A percentile compares a stretch with the other conserved stretches of the same genome.
These are phyloP conservation scores for Saccharomycopsis sp. DNA, from an alignment of 805 yeast species.

Conservation along the genomic window DNA sequence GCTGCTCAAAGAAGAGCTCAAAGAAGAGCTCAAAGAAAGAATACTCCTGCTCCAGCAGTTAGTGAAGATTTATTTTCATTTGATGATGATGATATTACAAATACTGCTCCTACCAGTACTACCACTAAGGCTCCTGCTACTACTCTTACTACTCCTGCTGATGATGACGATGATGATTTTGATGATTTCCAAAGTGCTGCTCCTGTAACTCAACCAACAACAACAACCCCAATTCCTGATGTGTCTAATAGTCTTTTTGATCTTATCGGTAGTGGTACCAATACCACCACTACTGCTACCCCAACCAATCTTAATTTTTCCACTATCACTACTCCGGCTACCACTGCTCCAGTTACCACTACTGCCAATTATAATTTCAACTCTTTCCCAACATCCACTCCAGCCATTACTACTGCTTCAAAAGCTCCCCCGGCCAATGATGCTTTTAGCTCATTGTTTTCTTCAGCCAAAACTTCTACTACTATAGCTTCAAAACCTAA, in stretches of 20 bases:
- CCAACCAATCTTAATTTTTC: not conserved
- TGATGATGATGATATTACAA: slow-evolving; percentile 23
- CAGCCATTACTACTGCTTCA: slow-evolving; percentile 21
- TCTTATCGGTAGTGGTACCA: not conserved
- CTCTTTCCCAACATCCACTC: slow-evolving; percentile 18
- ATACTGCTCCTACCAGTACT: slow-evolving; percentile 19
- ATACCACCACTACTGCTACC: not conserved
- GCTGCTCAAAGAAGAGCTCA: slow-evolving; percentile 4
- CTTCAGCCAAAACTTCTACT: slow-evolving; percentile 43
- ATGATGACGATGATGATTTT: slow-evolving; percentile 63
- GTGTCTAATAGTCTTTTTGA: no score
- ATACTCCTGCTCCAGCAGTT: slow-evolving; percentile 2
- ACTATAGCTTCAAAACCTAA: not conserved
- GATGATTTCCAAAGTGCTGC: slow-evolving; percentile 71
- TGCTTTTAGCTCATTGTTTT: slow-evolving; percentile 63
- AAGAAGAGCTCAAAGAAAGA: slow-evolving; percentile 2
- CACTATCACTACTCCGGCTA: not conserved
- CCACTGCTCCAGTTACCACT: slow-evolving; percentile 1
- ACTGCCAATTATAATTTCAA: not conserved
- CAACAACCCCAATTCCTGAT: not conserved
- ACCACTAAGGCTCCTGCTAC: slow-evolving; percentile 19
- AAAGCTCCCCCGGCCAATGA: no score
- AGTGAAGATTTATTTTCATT: slow-evolving; percentile 38
- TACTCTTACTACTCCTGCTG: slow-evolving; percentile 22
- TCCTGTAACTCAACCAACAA: slow-evolving; percentile 24